Percentiles rank a stretch among this genome's conserved stretches.
Evolutionary conservation across 2,329 filamentous ascomycete species (phyloP).

Genomic region (Fusarium brevicatenulatum): DNA sequence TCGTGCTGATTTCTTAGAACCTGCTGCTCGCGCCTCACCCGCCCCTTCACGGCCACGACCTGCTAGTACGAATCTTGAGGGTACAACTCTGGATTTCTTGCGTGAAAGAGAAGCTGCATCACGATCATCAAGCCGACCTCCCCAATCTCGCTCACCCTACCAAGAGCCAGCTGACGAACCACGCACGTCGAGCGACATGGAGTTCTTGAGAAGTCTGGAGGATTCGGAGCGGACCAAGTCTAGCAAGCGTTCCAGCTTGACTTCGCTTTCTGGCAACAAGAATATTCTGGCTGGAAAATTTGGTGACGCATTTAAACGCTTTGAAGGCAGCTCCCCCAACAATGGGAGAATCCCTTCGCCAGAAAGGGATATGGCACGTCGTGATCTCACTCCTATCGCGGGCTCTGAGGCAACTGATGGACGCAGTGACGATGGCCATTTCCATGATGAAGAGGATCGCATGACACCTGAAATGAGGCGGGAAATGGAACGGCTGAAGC

Average conservation of each 20-base stretch:
- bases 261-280: conserved; percentile 78
- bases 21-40: conserved; percentile 43
- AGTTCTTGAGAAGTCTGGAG: conserved; percentile 84
- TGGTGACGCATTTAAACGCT: conserved; percentile 91
- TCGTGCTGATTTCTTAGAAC: conserved; percentile 42
- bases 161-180: conserved; percentile 50
- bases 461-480: conserved; percentile 88
- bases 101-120: conserved; percentile 76
- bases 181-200: conserved; percentile 74
- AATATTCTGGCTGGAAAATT: conserved; percentile 88
- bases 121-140: conserved; percentile 49
- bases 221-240: conserved; percentile 61
- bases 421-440: conserved; percentile 71
- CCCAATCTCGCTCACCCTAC: conserved; percentile 54
- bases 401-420: conserved; percentile 75
- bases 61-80: conserved; percentile 83
- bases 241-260: conserved; percentile 77
- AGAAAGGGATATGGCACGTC: conserved; percentile 58
- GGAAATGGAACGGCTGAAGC: conserved; percentile 83
- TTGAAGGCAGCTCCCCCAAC: conserved; percentile 69
- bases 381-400: conserved; percentile 74
- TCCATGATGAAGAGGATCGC: conserved; percentile 70
- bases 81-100: conserved; percentile 79
- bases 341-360: conserved; percentile 59
- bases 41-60: conserved; percentile 70